phyloP scores from a whole-genome alignment of 108 stramenopile species.

The Cylindrotheca fusiformis region DNA sequence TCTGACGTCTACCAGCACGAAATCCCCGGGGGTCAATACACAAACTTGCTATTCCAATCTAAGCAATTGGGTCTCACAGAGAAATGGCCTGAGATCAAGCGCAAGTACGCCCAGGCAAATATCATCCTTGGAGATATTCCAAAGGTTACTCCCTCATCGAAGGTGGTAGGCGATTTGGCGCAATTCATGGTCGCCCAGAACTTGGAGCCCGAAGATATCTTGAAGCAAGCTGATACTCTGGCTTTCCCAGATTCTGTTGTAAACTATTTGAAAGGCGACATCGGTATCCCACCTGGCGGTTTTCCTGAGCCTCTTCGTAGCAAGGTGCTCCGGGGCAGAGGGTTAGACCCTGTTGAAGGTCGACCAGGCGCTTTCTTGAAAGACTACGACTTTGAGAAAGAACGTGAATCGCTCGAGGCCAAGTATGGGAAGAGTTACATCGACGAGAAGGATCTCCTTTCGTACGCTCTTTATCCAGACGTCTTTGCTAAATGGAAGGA shows the following conservation, averaged over 20 bases:
- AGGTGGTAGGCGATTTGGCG: constrained; percentile 95
- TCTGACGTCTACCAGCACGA: constrained; percentile 95
- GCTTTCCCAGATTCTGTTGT: constrained; percentile 89
- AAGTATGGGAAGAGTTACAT: constrained; percentile 64
- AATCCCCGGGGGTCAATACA: constrained; percentile 96
- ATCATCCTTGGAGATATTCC: constrained; percentile 91
- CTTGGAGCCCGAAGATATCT: constrained; percentile 73
- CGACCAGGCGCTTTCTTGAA: constrained; percentile 90
- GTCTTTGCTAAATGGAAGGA: constrained; percentile 85
- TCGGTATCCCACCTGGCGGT: constrained; percentile 89
- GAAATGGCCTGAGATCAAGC: constrained; percentile 87
- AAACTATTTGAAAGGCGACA: constrained; percentile 88
- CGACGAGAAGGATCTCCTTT: constrained; percentile 77
- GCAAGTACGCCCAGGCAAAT: constrained; percentile 90
- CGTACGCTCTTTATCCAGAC: constrained; percentile 86
- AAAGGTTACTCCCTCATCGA: constrained; percentile 95
- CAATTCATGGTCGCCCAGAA: constrained; percentile 93
- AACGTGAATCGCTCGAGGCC: constrained; percentile 45
- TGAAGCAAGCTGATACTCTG: constrained; percentile 85
- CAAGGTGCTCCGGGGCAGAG: constrained; percentile 65
- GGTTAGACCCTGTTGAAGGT: constrained; percentile 71
- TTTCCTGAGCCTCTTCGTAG: constrained; percentile 93
- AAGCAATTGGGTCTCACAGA: constrained; percentile 91
- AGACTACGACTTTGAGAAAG: constrained; percentile 71
- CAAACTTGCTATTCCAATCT: constrained; percentile 94